phyloP scores from a whole-genome alignment of 1,284 basidiomycete species.

The Moesziomyces sp. region DNA sequence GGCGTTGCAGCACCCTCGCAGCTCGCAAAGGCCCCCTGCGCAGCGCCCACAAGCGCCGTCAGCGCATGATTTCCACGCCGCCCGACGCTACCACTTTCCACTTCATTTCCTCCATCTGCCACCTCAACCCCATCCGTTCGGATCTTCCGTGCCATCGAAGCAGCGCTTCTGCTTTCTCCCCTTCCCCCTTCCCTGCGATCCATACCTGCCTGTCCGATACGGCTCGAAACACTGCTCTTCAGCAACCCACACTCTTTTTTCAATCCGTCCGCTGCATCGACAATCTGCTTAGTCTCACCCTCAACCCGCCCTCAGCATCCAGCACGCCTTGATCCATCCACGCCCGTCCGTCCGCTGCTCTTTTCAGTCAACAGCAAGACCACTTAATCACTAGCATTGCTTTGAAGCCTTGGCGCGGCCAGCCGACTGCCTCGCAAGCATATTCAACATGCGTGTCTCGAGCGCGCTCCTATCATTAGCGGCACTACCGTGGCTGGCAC shows the following conservation, averaged over 20 bases:
- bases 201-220: neutral
- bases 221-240: conserved; percentile 31
- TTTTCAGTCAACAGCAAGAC: too few species aligned
- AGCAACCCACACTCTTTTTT: conserved; percentile 38
- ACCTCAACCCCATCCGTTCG: too few species aligned
- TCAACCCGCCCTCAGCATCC: neutral
- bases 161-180: neutral
- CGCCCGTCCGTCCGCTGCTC: neutral
- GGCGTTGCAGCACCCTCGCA: neutral
- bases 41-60: neutral
- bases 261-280: neutral
- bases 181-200: neutral
- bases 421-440: too few species aligned
- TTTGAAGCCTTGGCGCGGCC: too few species aligned
- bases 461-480: conserved; percentile 17
- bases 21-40: too few species aligned
- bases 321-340: neutral
- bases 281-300: neutral
- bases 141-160: neutral
- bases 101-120: neutral
- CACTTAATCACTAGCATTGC: too few species aligned
- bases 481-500: conserved; percentile 23
- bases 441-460: conserved; percentile 17
- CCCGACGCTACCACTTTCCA: neutral
- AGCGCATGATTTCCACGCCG: conserved; percentile 1